phyloP scores from a whole-genome alignment of 2,329 filamentous ascomycete species.

The Trematosphaeria pertusa region DNA sequence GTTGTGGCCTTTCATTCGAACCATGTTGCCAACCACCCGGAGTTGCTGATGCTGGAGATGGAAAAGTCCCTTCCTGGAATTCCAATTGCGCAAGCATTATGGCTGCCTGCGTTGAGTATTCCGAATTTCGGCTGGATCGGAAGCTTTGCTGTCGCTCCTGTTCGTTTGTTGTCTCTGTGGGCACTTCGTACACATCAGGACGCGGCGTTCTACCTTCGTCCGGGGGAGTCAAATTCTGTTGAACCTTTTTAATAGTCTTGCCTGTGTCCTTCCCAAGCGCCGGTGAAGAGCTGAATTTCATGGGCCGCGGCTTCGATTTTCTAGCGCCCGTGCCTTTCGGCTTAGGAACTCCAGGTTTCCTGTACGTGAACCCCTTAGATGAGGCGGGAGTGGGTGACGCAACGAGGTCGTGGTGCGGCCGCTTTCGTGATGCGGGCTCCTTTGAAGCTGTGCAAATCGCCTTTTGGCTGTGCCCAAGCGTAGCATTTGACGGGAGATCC shows the following conservation, averaged over 20 bases:
- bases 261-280: conserved; percentile 6
- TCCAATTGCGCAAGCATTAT: conserved; percentile 42
- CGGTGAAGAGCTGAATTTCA: conserved; percentile 37
- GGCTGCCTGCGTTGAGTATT: conserved; percentile 46
- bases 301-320: conserved; percentile 25
- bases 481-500: background rate
- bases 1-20: conserved; percentile 25
- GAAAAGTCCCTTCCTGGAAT: conserved; percentile 39
- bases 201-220: conserved; percentile 3
- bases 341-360: conserved; percentile 25
- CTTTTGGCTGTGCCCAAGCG: background rate
- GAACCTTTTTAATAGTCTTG: background rate
- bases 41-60: conserved; percentile 20
- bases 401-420: conserved; percentile 18
- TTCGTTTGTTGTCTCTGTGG: background rate
- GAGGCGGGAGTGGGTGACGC: conserved; percentile 32
- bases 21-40: conserved; percentile 23
- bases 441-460: conserved; percentile 1
- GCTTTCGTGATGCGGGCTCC: too few species aligned
- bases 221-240: background rate
- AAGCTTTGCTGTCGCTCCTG: conserved; percentile 6
- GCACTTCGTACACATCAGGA: conserved; percentile 16
- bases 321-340: conserved; percentile 5
- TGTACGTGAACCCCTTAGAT: conserved; percentile 36
- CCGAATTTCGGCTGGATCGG: conserved; percentile 26